Conservation (phyloP, 352 stramenopile species). For the Halophytophthora batemanensis region DNA sequence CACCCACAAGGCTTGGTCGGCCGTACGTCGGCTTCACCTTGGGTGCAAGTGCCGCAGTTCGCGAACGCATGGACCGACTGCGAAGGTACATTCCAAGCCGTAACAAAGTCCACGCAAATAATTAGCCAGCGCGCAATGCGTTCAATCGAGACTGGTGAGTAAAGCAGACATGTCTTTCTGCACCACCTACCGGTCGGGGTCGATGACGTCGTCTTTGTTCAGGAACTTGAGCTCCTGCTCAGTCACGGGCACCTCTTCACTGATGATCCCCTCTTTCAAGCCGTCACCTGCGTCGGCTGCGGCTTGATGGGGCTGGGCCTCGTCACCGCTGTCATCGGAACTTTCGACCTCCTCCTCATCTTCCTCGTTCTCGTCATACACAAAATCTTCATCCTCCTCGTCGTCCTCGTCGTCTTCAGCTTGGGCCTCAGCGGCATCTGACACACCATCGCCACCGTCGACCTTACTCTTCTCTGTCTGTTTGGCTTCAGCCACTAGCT, state of each 20-base stretch:
- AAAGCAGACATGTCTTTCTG: not conserved
- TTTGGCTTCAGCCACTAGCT: conserved; percentile 35
- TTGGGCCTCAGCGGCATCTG: conserved; percentile 8
- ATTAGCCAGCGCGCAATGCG: conserved; percentile 6
- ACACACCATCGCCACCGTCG: conserved; percentile 16
- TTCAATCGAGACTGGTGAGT: not conserved
- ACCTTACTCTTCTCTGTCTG: conserved; percentile 16
- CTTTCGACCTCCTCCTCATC: conserved; percentile 18
- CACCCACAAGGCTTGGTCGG: conserved; percentile 28
- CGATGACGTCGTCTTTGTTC: conserved; percentile 48
- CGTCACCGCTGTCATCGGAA: conserved; percentile 5
- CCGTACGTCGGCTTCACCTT: not conserved
- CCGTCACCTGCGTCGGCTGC: not conserved
- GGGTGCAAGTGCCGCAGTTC: not conserved
- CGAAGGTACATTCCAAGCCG: not conserved
- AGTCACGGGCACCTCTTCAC: conserved; percentile 28
- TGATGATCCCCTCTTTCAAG: conserved; percentile 23
- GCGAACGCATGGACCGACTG: conserved; percentile 27
- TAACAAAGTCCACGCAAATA: conserved; percentile 4
- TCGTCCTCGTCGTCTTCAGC: conserved; percentile 39
- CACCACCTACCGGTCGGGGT: conserved; percentile 40
- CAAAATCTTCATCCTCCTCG: conserved; percentile 52
- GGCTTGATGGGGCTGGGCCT: conserved; percentile 1
- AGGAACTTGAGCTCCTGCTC: conserved; percentile 48
- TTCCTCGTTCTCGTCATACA: conserved; percentile 27